Conservation (phyloP, 306 rosid species). For the Coriaria nepalensis region DNA sequence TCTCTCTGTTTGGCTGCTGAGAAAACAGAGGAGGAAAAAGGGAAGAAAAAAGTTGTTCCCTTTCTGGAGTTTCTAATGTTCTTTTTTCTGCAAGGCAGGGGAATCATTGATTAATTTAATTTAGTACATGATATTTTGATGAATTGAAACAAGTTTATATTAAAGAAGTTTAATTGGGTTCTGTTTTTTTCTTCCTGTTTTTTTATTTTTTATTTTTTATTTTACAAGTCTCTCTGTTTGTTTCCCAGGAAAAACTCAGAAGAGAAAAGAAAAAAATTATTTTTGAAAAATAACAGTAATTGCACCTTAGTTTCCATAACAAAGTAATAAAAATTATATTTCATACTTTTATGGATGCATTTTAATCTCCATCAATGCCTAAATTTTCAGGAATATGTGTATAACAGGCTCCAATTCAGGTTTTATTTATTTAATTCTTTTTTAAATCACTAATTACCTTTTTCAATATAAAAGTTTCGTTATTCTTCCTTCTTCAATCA, state of each 20-base stretch:
- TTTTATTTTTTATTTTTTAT: too few relatives aligned
- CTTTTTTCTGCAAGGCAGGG: too few relatives aligned
- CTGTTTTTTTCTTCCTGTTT: background rate
- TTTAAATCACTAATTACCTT: too few relatives aligned
- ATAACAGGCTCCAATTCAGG: constrained; percentile 93
- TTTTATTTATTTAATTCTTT: constrained; percentile 10
- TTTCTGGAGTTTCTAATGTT: constrained; percentile 2
- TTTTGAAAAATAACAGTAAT: background rate
- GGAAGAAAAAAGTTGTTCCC: background rate
- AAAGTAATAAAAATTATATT: background rate
- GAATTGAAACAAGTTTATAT: too few relatives aligned
- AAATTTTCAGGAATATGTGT: constrained; percentile 83
- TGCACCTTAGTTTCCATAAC: background rate
- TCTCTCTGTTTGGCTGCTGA: constrained; percentile 15
- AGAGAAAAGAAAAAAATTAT: background rate
- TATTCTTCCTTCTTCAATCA: too few relatives aligned
- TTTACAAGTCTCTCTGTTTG: constrained; percentile 13
- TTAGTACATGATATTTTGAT: too few relatives aligned
- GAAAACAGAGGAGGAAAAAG: constrained; percentile 4
- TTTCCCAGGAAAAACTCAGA: constrained; percentile 3
- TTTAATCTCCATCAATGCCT: background rate
- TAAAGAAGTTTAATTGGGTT: too few relatives aligned
- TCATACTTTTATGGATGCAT: background rate
- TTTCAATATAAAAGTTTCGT: too few relatives aligned
- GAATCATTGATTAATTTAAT: too few relatives aligned